Conservation (phyloP, 2,329 filamentous ascomycete genomes). For the Ceratocystis cacaofunesta region DNA sequence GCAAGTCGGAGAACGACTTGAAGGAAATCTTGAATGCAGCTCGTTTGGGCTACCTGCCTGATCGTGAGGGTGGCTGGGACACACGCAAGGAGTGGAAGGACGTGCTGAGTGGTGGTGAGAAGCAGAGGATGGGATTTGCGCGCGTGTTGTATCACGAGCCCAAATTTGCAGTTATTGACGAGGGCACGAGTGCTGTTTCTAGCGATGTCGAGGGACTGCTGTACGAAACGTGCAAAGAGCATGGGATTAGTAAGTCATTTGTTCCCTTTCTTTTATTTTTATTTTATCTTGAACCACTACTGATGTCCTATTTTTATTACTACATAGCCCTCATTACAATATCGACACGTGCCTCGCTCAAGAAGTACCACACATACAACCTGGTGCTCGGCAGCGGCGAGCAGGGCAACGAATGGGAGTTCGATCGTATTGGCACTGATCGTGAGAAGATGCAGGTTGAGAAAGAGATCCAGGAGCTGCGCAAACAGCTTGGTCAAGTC, state of each 20-base stretch:
- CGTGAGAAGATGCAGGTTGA: slow-evolving; percentile 87
- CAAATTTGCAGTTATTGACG: slow-evolving; percentile 83
- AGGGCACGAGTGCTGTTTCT: slow-evolving; percentile 86
- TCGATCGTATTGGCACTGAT: slow-evolving; percentile 85
- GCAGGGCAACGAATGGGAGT: slow-evolving; percentile 74
- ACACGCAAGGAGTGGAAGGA: slow-evolving; percentile 98
- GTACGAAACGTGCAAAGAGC: slow-evolving; percentile 85
- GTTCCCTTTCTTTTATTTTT: neutral
- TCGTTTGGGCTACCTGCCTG: slow-evolving; percentile 72
- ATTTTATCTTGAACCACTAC: neutral
- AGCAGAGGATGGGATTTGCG: slow-evolving; percentile 87
- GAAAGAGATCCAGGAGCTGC: slow-evolving; percentile 73
- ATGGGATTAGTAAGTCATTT: slow-evolving; percentile 65
- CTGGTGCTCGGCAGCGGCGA: slow-evolving; percentile 70
- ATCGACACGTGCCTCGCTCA: slow-evolving; percentile 82
- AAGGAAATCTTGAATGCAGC: slow-evolving; percentile 68
- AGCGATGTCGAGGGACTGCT: slow-evolving; percentile 87
- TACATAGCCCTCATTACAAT: slow-evolving; percentile 75
- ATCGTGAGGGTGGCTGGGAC: slow-evolving; percentile 91
- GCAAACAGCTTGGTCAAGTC: slow-evolving; percentile 65
- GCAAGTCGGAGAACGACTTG: slow-evolving; percentile 60
- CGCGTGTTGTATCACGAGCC: slow-evolving; percentile 89
- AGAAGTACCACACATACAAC: slow-evolving; percentile 90
- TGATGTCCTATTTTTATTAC: slow-evolving; percentile 17
- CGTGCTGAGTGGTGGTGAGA: slow-evolving; percentile 91